Conservation (phyloP, 2,329 filamentous ascomycete genomes). For the Fusarium haematococcum region DNA sequence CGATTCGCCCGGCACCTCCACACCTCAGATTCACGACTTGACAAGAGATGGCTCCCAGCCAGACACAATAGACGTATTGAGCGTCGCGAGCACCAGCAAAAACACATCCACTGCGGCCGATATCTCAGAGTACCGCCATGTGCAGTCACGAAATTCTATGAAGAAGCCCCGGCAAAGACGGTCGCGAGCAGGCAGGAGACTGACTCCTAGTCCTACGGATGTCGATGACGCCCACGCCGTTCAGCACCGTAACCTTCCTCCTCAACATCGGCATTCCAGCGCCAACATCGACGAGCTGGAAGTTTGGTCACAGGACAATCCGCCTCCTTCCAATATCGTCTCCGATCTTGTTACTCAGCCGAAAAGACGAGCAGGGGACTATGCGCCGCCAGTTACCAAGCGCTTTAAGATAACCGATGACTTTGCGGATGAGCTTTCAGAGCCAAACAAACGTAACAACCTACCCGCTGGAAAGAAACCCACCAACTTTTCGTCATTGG, state of each 20-base stretch:
- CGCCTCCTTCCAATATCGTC: conserved; percentile 33
- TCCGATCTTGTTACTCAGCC: conserved; percentile 37
- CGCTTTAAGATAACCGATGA: conserved; percentile 15
- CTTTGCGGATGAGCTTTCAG: conserved; percentile 49
- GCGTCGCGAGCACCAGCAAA: conserved; percentile 26
- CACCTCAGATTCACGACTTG: conserved; percentile 25
- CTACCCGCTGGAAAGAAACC: conserved; percentile 9
- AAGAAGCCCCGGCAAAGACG: conserved; percentile 16
- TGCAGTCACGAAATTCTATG: conserved; percentile 16
- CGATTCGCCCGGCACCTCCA: neutral
- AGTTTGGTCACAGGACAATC: conserved; percentile 10
- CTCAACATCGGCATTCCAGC: conserved; percentile 8
- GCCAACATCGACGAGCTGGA: conserved; percentile 44
- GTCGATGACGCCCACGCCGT: conserved; percentile 24
- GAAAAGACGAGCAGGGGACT: conserved; percentile 15
- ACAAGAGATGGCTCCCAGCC: conserved; percentile 35
- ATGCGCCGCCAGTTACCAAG: conserved; percentile 15
- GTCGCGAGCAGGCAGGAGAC: neutral
- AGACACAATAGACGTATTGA: conserved; percentile 32
- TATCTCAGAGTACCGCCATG: conserved; percentile 38
- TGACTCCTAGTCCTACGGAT: neutral
- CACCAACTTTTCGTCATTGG: conserved; percentile 28
- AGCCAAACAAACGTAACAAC: neutral
- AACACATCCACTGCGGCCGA: conserved; percentile 14
- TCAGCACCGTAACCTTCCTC: conserved; percentile 25